phyloP scores from a whole-genome alignment of 257 asterid genomes.

The Capsicum baccatum region DNA sequence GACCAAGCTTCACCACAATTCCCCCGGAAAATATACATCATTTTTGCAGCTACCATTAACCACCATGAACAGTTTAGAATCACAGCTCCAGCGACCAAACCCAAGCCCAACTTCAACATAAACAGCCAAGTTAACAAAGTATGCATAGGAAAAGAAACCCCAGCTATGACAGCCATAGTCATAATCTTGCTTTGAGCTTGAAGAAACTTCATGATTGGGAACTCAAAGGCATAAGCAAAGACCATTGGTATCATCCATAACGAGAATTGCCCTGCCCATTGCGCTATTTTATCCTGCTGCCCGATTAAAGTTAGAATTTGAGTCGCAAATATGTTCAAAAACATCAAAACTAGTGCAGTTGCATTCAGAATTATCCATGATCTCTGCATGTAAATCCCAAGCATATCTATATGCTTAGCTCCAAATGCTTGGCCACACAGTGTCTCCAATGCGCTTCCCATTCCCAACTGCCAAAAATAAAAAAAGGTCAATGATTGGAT shows the following conservation, averaged over 20 bases:
- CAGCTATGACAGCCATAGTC: slow-evolving; percentile 28
- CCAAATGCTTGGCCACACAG: slow-evolving; percentile 40
- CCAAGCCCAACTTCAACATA: slow-evolving; percentile 29
- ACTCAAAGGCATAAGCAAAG: slow-evolving; percentile 21
- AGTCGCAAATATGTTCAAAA: slow-evolving; percentile 26
- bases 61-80: slow-evolving; percentile 30
- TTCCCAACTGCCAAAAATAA: slow-evolving; percentile 28
- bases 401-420: slow-evolving; percentile 27
- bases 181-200: slow-evolving; percentile 36
- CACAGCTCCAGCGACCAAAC: slow-evolving; percentile 28
- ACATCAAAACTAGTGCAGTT: slow-evolving; percentile 3
- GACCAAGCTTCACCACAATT: slow-evolving; percentile 35
- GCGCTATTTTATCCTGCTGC: neutral
- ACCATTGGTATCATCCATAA: slow-evolving; percentile 37
- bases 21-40: slow-evolving; percentile 29
- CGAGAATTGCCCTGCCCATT: slow-evolving; percentile 27
- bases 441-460: slow-evolving; percentile 38
- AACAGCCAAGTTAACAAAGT: slow-evolving; percentile 31
- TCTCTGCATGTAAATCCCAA: slow-evolving; percentile 38
- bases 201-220: slow-evolving; percentile 31
- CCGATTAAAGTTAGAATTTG: slow-evolving; percentile 25
- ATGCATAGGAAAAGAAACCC: slow-evolving; percentile 18
- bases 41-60: slow-evolving; percentile 28
- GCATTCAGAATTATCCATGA: slow-evolving; percentile 32
- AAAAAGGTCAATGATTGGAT: neutral